These are phyloP conservation scores for Citrus trifoliata DNA, from an alignment of 345 rosid species.

Conservation along the genomic window DNA sequence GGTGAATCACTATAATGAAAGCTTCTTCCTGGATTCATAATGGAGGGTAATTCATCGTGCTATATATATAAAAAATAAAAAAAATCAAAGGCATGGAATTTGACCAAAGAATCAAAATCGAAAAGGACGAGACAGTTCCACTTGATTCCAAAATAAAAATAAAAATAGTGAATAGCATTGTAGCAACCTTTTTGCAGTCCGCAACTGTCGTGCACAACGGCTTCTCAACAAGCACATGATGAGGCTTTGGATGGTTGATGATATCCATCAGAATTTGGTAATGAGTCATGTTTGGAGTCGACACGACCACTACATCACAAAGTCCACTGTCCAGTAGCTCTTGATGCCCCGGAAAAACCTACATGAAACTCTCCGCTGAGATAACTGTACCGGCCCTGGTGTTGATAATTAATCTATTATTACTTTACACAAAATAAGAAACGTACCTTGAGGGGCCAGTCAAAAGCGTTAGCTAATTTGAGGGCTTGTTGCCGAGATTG, in stretches of 20 bases:
- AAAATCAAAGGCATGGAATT: background rate
- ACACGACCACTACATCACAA: constrained; percentile 77
- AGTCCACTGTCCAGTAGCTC: constrained; percentile 73
- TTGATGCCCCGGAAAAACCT: constrained; percentile 79
- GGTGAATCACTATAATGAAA: background rate
- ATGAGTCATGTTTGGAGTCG: constrained; percentile 97
- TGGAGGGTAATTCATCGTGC: background rate
- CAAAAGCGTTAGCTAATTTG: constrained; percentile 55
- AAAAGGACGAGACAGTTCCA: background rate
- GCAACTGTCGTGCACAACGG: constrained; percentile 86
- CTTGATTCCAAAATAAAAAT: background rate
- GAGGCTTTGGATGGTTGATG: constrained; percentile 66
- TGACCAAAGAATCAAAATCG: background rate
- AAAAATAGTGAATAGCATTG: background rate
- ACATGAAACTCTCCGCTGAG: constrained; percentile 3
- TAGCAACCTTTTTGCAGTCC: constrained; percentile 70
- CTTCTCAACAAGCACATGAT: constrained; percentile 94
- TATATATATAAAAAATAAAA: background rate
- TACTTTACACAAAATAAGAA: background rate
- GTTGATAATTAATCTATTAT: background rate
- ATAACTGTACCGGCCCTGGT: background rate
- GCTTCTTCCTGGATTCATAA: background rate
- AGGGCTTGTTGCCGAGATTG: constrained; percentile 66
- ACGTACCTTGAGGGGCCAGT: constrained; percentile 62
- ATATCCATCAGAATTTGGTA: constrained; percentile 79